phyloP scores from a whole-genome alignment of 2,329 filamentous ascomycete genomes.

The Pestalotiopsis sp. region DNA sequence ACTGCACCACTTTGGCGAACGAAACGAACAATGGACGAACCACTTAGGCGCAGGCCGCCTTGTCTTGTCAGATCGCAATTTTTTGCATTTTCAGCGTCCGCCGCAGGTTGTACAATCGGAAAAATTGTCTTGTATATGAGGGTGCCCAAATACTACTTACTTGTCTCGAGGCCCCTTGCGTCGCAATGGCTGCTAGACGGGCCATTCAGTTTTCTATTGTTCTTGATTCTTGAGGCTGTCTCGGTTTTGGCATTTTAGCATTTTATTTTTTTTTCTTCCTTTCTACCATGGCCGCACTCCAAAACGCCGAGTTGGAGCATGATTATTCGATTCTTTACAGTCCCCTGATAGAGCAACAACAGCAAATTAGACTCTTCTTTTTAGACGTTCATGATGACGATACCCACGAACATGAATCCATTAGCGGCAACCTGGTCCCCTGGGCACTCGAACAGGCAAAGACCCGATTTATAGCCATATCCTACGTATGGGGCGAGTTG shows the following conservation, averaged over 20 bases:
- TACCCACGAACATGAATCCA: not conserved
- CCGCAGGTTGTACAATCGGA: not conserved
- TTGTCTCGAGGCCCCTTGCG: not conserved
- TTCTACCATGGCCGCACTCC: not conserved
- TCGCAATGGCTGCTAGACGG: not conserved
- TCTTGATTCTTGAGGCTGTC: not conserved
- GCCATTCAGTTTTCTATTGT: not conserved
- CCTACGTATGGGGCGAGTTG: slow-evolving; percentile 5
- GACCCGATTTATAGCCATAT: slow-evolving; percentile 5
- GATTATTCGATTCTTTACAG: not conserved
- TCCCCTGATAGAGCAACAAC: not conserved
- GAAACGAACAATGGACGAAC: not conserved
- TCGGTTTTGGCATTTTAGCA: not conserved
- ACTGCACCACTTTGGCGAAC: not conserved
- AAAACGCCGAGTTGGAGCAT: not conserved
- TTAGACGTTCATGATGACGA: not conserved
- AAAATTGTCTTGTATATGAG: not conserved
- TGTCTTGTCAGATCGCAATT: not conserved
- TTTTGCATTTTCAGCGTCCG: not conserved
- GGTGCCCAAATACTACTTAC: not conserved
- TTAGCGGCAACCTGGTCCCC: not conserved
- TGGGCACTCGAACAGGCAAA: not conserved
- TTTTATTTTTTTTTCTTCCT: not conserved
- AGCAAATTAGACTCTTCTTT: slow-evolving; percentile 3
- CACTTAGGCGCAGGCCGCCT: not conserved